Evolutionary conservation across 192 early-diverging fungal genomes (phyloP).

Genomic region (Entrophospora sp.): DNA sequence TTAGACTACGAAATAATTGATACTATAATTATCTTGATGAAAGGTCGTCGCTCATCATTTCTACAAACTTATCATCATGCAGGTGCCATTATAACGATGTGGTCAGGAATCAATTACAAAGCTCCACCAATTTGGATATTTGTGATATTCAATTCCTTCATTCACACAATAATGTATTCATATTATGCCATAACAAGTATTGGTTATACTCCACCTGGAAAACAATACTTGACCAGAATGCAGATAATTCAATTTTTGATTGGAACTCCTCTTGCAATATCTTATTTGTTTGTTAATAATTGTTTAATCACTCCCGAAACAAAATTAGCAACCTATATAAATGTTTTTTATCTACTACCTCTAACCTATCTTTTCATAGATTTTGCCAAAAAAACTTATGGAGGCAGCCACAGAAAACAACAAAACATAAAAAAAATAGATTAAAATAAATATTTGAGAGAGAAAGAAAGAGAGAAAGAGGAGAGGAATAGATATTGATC

Average conservation of each 20-base stretch:
- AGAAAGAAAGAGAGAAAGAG: too few species aligned
- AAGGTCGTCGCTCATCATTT: conserved; percentile 66
- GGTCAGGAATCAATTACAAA: conserved; percentile 56
- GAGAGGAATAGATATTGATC: too few species aligned
- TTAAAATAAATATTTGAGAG: too few species aligned
- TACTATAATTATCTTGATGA: conserved; percentile 76
- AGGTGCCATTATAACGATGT: conserved; percentile 77
- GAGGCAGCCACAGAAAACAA: too few species aligned
- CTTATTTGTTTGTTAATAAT: conserved; percentile 56
- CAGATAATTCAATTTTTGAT: conserved; percentile 84
- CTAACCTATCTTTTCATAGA: conserved; percentile 72
- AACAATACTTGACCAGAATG: conserved; percentile 68
- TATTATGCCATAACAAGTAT: conserved; percentile 74
- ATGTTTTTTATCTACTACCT: conserved; percentile 62
- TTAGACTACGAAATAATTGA: conserved; percentile 77
- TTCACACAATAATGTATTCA: conserved; percentile 81
- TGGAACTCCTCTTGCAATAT: conserved; percentile 53
- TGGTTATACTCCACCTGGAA: conserved; percentile 68
- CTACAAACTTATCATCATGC: conserved; percentile 84
- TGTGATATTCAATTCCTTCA: conserved; percentile 76
- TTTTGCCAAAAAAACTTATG: conserved; percentile 68
- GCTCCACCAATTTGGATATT: conserved; percentile 77
- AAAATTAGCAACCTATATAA: conserved; percentile 49
- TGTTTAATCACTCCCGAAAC: conserved; percentile 46
- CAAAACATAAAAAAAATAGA: too few species aligned